Percentiles rank a stretch among this genome's conserved stretches.
Conservation (phyloP, 148 eudicot genomes). For the Rhododendron henanense region DNA sequence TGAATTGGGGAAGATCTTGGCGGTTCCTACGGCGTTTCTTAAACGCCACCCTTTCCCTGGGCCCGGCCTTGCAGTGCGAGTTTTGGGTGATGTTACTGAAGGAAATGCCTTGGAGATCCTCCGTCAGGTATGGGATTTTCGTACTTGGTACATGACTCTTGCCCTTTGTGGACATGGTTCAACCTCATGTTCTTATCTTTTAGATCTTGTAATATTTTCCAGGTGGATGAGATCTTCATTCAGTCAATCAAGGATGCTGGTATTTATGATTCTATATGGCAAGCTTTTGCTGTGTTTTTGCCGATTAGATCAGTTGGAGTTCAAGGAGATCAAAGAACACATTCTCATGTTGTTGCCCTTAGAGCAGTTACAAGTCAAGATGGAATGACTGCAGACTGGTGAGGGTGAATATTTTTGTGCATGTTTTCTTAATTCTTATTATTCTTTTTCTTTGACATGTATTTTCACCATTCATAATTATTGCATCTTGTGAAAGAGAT, state of each 20-base stretch:
- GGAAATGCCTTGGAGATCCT: conserved; percentile 74
- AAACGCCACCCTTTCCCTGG: conserved; percentile 99
- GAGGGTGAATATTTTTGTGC: conserved; percentile 11
- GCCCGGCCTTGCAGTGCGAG: conserved; percentile 95
- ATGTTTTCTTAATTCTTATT: background rate
- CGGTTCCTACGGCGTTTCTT: conserved; percentile 71
- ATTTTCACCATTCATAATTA: background rate
- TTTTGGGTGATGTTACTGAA: conserved; percentile 87
- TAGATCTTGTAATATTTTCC: background rate
- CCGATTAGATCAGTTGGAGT: conserved; percentile 83
- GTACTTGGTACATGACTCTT: background rate
- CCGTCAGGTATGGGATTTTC: conserved; percentile 44
- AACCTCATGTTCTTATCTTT: background rate
- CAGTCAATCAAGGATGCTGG: conserved; percentile 89
- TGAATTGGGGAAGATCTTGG: conserved; percentile 76
- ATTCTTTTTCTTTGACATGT: too few species aligned
- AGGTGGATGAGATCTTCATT: conserved; percentile 97
- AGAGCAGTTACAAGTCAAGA: conserved; percentile 97
- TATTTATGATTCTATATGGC: conserved; percentile 90
- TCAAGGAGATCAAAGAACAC: conserved; percentile 97
- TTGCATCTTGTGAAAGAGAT: background rate
- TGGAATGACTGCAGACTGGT: conserved; percentile 99
- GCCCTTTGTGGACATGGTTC: background rate
- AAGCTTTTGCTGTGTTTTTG: conserved; percentile 95
- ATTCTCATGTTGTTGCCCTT: conserved; percentile 79